Evolutionary conservation across 306 rosid species (phyloP).

Genomic region (Quercus wislizeni): DNA sequence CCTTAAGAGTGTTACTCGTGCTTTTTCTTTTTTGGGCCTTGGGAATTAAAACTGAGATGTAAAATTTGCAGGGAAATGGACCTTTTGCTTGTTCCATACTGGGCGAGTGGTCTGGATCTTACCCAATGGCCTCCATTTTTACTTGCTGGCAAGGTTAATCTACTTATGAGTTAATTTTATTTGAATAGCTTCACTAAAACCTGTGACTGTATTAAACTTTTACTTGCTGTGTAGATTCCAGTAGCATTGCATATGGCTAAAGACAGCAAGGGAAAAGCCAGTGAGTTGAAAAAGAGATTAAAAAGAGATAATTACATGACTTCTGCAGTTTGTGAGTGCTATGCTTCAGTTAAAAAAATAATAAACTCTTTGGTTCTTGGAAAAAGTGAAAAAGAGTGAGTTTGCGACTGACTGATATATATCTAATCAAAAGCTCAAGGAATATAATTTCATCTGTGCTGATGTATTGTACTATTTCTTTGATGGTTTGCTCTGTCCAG

Average conservation of each 20-base stretch:
- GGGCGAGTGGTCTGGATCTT: slow-evolving; percentile 64
- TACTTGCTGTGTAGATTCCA: slow-evolving; percentile 60
- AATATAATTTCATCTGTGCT: slow-evolving; percentile 4
- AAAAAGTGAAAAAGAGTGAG: slow-evolving; percentile 66
- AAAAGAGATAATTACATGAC: slow-evolving; percentile 65
- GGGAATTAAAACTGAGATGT: neutral
- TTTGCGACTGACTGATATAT: slow-evolving; percentile 17
- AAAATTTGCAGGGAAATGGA: slow-evolving; percentile 75
- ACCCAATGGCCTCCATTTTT: slow-evolving; percentile 98
- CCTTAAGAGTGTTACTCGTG: neutral
- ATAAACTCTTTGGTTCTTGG: slow-evolving; percentile 70
- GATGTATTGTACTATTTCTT: slow-evolving; percentile 12
- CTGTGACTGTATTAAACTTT: neutral
- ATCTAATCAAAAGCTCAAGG: slow-evolving; percentile 6
- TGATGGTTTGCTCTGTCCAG: slow-evolving; percentile 47
- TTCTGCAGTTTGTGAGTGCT: slow-evolving; percentile 79
- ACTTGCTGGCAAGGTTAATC: slow-evolving; percentile 92
- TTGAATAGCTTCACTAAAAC: neutral
- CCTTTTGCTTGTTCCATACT: slow-evolving; percentile 87
- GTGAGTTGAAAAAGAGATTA: slow-evolving; percentile 77
- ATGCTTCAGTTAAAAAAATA: slow-evolving; percentile 66
- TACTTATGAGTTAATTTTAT: slow-evolving; percentile 16
- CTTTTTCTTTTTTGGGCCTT: neutral
- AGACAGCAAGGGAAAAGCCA: slow-evolving; percentile 70
- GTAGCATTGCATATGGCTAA: slow-evolving; percentile 94